Conservation (phyloP, 495 filamentous ascomycete species). For the Staphylotrichum tortipilum region DNA sequence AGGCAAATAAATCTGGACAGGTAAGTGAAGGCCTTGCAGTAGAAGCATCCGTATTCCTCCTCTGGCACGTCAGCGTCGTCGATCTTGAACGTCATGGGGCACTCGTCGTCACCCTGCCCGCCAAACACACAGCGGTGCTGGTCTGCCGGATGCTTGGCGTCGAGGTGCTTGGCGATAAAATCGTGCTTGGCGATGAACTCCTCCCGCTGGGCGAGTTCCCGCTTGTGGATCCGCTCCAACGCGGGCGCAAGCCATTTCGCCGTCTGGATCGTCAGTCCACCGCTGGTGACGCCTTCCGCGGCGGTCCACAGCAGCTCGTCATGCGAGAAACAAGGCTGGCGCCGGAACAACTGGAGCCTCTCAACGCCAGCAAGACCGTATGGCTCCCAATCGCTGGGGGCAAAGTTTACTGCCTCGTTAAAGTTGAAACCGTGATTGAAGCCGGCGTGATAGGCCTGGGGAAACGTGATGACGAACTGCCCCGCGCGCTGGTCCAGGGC, state of each 20-base stretch:
- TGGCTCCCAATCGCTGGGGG: slow-evolving; percentile 93
- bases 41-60: slow-evolving; percentile 80
- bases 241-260: slow-evolving; percentile 91
- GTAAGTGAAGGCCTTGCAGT: slow-evolving; percentile 89
- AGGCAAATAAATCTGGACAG: slow-evolving; percentile 83
- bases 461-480: slow-evolving; percentile 93
- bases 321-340: slow-evolving; percentile 93
- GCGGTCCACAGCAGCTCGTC: slow-evolving; percentile 93
- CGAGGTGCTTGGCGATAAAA: slow-evolving; percentile 45
- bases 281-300: slow-evolving; percentile 50
- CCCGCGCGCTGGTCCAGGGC: slow-evolving; percentile 91
- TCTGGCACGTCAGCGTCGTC: slow-evolving; percentile 72
- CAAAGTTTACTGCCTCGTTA: slow-evolving; percentile 98
- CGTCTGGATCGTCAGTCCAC: slow-evolving; percentile 79
- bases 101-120: slow-evolving; percentile 31
- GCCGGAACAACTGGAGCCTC: slow-evolving; percentile 76
- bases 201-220: slow-evolving; percentile 61
- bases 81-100: slow-evolving; percentile 38
- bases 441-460: slow-evolving; percentile 83
- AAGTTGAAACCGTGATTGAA: slow-evolving; percentile 99
- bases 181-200: slow-evolving; percentile 58
- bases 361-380: slow-evolving; percentile 81
- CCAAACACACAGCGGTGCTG: slow-evolving; percentile 35
- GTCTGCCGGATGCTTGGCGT: slow-evolving; percentile 29
- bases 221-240: slow-evolving; percentile 61